These are phyloP conservation scores for Theobroma grandiflorum DNA, from an alignment of 441 rosid species.

Conservation along the genomic window DNA sequence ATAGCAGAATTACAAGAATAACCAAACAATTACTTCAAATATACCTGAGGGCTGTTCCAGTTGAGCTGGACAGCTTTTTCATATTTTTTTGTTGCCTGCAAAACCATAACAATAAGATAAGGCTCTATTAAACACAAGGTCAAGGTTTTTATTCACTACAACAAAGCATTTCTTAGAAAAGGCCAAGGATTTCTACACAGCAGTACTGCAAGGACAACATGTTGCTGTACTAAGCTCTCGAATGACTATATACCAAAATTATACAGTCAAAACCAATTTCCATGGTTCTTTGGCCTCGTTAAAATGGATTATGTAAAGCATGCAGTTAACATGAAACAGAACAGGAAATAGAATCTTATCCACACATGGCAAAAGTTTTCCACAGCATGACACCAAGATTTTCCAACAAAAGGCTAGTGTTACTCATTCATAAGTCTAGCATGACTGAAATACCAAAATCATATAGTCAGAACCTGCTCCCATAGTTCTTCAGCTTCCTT, in stretches of 20 bases:
- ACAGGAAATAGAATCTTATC: conserved; percentile 6
- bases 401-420: not conserved
- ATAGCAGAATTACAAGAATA: conserved; percentile 20
- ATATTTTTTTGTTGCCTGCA: conserved; percentile 93
- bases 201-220: not conserved
- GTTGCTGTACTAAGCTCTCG: not conserved
- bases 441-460: conserved; percentile 20
- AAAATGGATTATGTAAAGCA: not conserved
- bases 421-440: conserved; percentile 17
- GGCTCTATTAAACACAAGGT: not conserved
- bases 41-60: conserved; percentile 99
- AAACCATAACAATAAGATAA: conserved; percentile 31
- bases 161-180: not conserved
- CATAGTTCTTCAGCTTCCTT: conserved; percentile 99
- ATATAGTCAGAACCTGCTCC: conserved; percentile 69
- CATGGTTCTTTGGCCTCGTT: conserved; percentile 83
- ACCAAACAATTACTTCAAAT: conserved; percentile 4
- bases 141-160: not conserved
- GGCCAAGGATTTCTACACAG: not conserved
- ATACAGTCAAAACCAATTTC: conserved; percentile 62
- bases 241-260: conserved; percentile 20
- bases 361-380: conserved; percentile 3
- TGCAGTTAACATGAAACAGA: not conserved
- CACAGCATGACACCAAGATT: not conserved
- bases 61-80: conserved; percentile 95